Evolutionary conservation across 192 early-diverging fungal genomes (phyloP), one percentile per base, ranked within the genome.

Genomic region (Coemansia reversa): DNA sequence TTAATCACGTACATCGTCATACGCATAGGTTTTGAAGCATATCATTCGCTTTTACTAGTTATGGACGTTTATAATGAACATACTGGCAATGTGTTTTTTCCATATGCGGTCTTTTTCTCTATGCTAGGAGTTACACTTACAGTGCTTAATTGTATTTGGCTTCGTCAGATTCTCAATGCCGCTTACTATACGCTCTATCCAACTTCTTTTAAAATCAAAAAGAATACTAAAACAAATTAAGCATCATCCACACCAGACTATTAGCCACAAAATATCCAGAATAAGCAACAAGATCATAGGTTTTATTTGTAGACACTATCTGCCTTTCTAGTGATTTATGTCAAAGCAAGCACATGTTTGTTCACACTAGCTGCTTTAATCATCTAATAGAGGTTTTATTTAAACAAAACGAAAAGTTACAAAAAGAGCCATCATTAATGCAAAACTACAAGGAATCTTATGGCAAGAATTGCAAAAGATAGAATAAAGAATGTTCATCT

Each of bases 31-130:
- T 74, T 65, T 33, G 76, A 79, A 19, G 57, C 63, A 7, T 74
- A 67, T 32, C 72, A 79, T 22, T 70, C 76, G 28, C 23, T n/a
- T 1, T 4, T 49, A 5, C 53, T 79, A 49, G 65, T 55, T 12
- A 35, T 5, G 2, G 14, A 48, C 2, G 67, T 69, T 20, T 65
- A 51, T n/a, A 51, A 33, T 1, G 58, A 58, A 0, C 11, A 63
- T 1, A 74, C 58, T 0, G 76, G 68, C 14, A 28, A 55, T 14
- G 65, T 30, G 58, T 74, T 57, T 8, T 71, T 65, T 19, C 77
- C 77, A 6, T 79, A 56, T 55, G 77, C 77, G 3, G 64, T 74
- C 19, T 79, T 74, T 22, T 67, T 71, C n/a, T 56, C 72, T 4
- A 29, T 65, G 11, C 58, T 79, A 30, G 77, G 77, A 4, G 20